phyloP scores from a whole-genome alignment of 2,329 filamentous ascomycete genomes.

The Ophidiomyces ophidiicola region DNA sequence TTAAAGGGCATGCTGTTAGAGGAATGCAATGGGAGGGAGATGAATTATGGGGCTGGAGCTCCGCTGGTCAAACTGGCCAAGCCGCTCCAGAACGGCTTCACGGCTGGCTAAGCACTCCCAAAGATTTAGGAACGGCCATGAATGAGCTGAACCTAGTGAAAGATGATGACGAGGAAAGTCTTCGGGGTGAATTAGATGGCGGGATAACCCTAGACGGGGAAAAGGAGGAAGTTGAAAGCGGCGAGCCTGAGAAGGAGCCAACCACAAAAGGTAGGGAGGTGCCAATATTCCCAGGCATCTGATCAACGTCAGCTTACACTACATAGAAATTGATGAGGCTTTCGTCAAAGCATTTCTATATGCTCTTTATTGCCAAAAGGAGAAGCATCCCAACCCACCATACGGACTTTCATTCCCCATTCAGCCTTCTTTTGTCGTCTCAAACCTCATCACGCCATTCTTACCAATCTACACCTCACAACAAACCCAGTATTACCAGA shows the following conservation, averaged over 20 bases:
- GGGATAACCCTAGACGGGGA: slow-evolving; percentile 21
- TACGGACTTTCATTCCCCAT: slow-evolving; percentile 51
- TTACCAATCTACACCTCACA: slow-evolving; percentile 47
- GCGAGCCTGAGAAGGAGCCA: slow-evolving; percentile 39
- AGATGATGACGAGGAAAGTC: slow-evolving; percentile 31
- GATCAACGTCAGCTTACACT: background rate
- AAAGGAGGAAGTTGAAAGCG: slow-evolving; percentile 23
- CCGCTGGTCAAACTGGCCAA: slow-evolving; percentile 41
- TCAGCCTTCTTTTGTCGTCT: slow-evolving; percentile 51
- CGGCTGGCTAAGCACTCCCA: slow-evolving; percentile 37
- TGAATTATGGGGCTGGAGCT: slow-evolving; percentile 55
- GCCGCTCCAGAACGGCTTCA: slow-evolving; percentile 42
- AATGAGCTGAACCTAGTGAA: slow-evolving; percentile 32
- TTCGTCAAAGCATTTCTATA: slow-evolving; percentile 55
- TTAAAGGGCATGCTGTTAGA: slow-evolving; percentile 52
- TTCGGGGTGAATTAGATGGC: slow-evolving; percentile 12
- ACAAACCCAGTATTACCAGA: slow-evolving; percentile 47
- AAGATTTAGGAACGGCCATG: slow-evolving; percentile 27
- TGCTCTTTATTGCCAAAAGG: slow-evolving; percentile 48
- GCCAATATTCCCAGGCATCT: background rate
- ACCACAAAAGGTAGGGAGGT: slow-evolving; percentile 42
- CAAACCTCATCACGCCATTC: slow-evolving; percentile 53
- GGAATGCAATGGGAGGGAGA: slow-evolving; percentile 57
- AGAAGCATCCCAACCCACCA: slow-evolving; percentile 40
- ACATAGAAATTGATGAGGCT: slow-evolving; percentile 52